Base-by-base conservation (phyloP, 2,329 filamentous ascomycete species). In the Metarhizium rileyi region DNA sequence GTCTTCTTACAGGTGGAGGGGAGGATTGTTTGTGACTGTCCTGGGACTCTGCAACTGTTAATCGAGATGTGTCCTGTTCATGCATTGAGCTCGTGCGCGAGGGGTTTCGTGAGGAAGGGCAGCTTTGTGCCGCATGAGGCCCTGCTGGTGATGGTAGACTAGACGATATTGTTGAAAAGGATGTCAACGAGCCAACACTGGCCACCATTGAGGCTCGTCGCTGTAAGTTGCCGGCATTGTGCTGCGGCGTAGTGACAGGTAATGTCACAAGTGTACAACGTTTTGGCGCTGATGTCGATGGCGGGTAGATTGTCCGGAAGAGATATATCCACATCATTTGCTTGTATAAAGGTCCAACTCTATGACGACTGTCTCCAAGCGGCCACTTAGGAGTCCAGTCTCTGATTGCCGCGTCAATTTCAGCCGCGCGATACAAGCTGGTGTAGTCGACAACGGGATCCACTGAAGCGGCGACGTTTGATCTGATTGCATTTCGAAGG, bases 371-470 rank as follows among this genome's bases (percentile, higher is more conserved):
- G 55, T 84, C 80, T 1, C 77, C 77, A 0, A 66, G 61, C 0
- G 77, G 74, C 76, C 78, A 82, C 7, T 67, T 62, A 3, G 87
- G 87, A 23, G 77, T 75, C 90, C 90, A 95, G 14, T 79, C 76
- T 5, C 82, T 77, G 47, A 95, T 83, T 5, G 78, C 82, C 14
- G 77, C 76, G 56, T 94, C 86, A 58, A 95, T 90, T 47, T 83
- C 80, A 5, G 85, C 81, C 0, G 87, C 88, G 43, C 80, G 78
- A 58, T 83, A 84, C 9, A 93, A 71, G 10, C 82, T 84, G 23
- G 78, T 75, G 61, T 89, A 90, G 63, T 90, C 83, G 40, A 90
- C 83, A 0, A 78, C 74, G 0, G 86, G 86, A 47, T 87, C 82
- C 2, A 79, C 68, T 3, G 78, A 56, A 70, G 48, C 76, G 62